A percentile compares a stretch with the other conserved stretches of the same genome.
phyloP scores from a whole-genome alignment of 2,329 filamentous ascomycete genomes.

The Paecilomyces dactylethromorphus region DNA sequence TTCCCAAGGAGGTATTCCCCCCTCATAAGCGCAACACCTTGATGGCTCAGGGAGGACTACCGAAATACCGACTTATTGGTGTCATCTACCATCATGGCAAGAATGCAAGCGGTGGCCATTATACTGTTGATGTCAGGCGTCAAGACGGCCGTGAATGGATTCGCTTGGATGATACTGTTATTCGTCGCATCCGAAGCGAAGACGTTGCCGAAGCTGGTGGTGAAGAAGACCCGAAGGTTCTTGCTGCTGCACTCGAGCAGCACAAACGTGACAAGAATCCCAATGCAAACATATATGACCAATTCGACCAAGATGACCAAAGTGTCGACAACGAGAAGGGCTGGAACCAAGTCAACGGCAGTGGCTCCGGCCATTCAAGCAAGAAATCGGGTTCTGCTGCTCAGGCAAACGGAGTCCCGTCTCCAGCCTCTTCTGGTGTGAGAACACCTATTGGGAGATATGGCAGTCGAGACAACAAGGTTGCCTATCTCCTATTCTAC shows the following conservation, averaged over 20 bases:
- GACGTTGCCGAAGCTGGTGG: conserved; percentile 82
- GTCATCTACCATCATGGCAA: conserved; percentile 98
- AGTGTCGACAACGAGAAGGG: conserved; percentile 56
- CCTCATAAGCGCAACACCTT: conserved; percentile 64
- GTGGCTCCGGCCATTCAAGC: conserved; percentile 38
- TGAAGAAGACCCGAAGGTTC: conserved; percentile 68
- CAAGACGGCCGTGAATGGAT: conserved; percentile 97
- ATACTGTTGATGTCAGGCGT: conserved; percentile 92
- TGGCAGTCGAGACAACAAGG: conserved; percentile 82
- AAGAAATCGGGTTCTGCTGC: conserved; percentile 62
- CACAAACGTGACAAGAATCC: conserved; percentile 50
- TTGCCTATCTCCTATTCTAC: conserved; percentile 95
- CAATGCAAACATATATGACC: conserved; percentile 68
- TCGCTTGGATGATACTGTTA: conserved; percentile 86
- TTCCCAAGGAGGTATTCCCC: conserved; percentile 83
- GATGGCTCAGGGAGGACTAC: conserved; percentile 60
- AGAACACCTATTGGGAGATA: conserved; percentile 51
- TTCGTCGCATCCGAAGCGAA: conserved; percentile 75
- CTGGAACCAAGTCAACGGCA: conserved; percentile 82
- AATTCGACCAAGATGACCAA: conserved; percentile 56
- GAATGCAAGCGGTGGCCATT: conserved; percentile 91
- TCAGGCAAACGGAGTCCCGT: conserved; percentile 58
- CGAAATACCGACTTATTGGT: conserved; percentile 77
- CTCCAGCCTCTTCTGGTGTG: conserved; percentile 50
- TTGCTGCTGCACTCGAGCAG: conserved; percentile 59